Percentiles rank a stretch among this genome's conserved stretches.
These are phyloP conservation scores for Fusarium hostae DNA, from an alignment of 2,329 filamentous ascomycete genomes.

Conservation along the genomic window DNA sequence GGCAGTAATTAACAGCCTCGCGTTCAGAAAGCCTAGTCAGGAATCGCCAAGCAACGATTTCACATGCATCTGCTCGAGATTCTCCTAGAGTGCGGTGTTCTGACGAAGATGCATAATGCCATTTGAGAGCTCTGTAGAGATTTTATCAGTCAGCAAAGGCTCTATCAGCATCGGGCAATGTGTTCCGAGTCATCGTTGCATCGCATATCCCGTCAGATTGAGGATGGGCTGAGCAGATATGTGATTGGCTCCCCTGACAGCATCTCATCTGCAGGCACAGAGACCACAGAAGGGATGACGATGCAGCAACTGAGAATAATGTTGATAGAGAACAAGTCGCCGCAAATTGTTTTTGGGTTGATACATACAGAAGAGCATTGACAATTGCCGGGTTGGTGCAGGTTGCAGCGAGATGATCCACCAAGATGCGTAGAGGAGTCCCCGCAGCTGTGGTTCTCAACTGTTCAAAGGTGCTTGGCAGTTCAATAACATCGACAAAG, in stretches of 20 bases:
- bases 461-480: conserved; percentile 79
- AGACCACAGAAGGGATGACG: not conserved
- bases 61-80: conserved; percentile 77
- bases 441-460: conserved; percentile 74
- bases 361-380: conserved; percentile 75
- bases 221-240: conserved; percentile 3
- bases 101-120: conserved; percentile 73
- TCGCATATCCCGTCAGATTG: conserved; percentile 8
- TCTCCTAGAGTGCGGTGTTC: conserved; percentile 75
- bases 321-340: not conserved
- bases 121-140: conserved; percentile 73
- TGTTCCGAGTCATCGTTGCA: conserved; percentile 4
- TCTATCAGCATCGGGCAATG: not conserved
- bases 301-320: not conserved
- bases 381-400: conserved; percentile 77
- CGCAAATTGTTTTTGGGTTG: not conserved
- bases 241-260: conserved; percentile 29
- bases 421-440: conserved; percentile 65
- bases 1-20: conserved; percentile 78
- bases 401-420: conserved; percentile 70
- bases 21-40: conserved; percentile 76
- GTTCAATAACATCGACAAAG: conserved; percentile 69
- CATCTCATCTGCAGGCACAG: conserved; percentile 23
- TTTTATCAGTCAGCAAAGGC: conserved; percentile 19
- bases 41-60: conserved; percentile 85